These are phyloP conservation scores for Saturnispora halmiae DNA, from an alignment of 805 yeast genomes.

Conservation along the genomic window DNA sequence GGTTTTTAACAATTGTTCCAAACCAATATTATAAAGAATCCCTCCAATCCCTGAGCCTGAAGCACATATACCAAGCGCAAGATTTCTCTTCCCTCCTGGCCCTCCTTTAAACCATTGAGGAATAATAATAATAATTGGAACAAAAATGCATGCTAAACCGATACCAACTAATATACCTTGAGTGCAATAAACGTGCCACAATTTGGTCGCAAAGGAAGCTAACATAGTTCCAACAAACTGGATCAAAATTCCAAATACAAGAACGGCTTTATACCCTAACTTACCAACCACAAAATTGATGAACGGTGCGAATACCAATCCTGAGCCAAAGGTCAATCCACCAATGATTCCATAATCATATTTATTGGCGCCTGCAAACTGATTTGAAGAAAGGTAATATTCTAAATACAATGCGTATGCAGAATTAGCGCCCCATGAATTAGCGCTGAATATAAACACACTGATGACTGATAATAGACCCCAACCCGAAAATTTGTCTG, in stretches of 20 bases:
- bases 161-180: constrained; percentile 60
- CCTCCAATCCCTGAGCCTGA: constrained; percentile 51
- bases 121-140: constrained; percentile 50
- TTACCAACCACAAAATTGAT: constrained; percentile 37
- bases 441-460: constrained; percentile 41
- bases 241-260: constrained; percentile 38
- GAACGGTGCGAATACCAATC: constrained; percentile 41
- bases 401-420: constrained; percentile 59
- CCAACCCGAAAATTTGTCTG: constrained; percentile 69
- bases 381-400: constrained; percentile 40
- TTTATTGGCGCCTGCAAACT: constrained; percentile 46
- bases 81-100: constrained; percentile 41
- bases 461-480: constrained; percentile 39
- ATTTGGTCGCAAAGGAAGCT: constrained; percentile 48
- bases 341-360: constrained; percentile 60
- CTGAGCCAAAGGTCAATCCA: constrained; percentile 54
- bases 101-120: constrained; percentile 56
- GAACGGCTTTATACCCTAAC: constrained; percentile 34
- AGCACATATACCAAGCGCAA: constrained; percentile 39
- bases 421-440: constrained; percentile 68
- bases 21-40: constrained; percentile 37
- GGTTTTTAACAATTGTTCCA: constrained; percentile 35
- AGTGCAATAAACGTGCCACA: constrained; percentile 61
- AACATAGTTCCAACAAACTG: constrained; percentile 49
- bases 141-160: constrained; percentile 46